A percentile compares a stretch with the other conserved stretches of the same genome.
phyloP scores from a whole-genome alignment of 441 rosid species.

The Biscutella laevigata region DNA sequence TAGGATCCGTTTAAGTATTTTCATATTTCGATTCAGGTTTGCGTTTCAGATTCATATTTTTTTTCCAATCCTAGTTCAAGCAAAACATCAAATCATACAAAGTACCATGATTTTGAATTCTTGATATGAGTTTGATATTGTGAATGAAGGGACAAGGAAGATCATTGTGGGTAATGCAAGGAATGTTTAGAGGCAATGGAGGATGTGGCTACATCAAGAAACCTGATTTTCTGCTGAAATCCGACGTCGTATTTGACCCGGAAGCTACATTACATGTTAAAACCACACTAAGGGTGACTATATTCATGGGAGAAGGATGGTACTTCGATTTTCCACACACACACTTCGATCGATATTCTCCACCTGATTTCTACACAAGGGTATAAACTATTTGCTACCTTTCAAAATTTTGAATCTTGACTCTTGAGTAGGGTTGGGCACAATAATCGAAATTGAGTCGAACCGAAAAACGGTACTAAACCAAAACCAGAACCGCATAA shows the following conservation, averaged over 20 bases:
- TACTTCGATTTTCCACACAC: constrained; percentile 57
- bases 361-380: constrained; percentile 74
- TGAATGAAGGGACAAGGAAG: constrained; percentile 69
- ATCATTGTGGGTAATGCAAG: constrained; percentile 82
- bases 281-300: constrained; percentile 60
- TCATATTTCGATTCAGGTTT: no score
- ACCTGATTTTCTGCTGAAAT: constrained; percentile 51
- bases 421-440: no score
- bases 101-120: no score
- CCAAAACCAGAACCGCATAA: no score
- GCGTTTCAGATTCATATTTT: no score
- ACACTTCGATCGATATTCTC: constrained; percentile 78
- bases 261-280: constrained; percentile 36
- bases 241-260: constrained; percentile 50
- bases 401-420: not conserved
- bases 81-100: no score
- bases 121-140: not conserved
- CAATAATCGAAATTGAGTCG: no score
- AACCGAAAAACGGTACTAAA: no score
- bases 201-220: no score
- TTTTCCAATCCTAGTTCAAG: no score
- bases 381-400: constrained; percentile 23
- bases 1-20: no score
- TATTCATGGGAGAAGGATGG: constrained; percentile 94
- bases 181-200: constrained; percentile 82